A percentile compares a stretch with the other conserved stretches of the same genome.
phyloP scores from a whole-genome alignment of 2,329 filamentous ascomycete genomes.

The Microdochium bolleyi region DNA sequence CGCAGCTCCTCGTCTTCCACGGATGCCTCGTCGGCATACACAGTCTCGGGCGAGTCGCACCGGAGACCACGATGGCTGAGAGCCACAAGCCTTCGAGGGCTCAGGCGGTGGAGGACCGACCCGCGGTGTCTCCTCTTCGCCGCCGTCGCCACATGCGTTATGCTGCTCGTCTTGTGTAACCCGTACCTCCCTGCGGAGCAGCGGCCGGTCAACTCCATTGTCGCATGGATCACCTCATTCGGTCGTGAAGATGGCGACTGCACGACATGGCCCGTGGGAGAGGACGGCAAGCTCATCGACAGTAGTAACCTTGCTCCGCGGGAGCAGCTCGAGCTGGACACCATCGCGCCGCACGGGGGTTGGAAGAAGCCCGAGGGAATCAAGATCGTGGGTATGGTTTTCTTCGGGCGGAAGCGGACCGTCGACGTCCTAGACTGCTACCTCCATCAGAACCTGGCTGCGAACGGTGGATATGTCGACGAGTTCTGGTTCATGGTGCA shows the following conservation, averaged over 20 bases:
- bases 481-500: constrained; percentile 35
- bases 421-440: constrained; percentile 40
- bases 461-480: constrained; percentile 34
- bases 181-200: neutral
- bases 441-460: constrained; percentile 31
- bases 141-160: too few species aligned
- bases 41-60: neutral
- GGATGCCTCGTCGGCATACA: constrained; percentile 10
- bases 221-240: constrained; percentile 3
- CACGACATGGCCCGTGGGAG: constrained; percentile 18
- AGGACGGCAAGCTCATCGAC: constrained; percentile 11
- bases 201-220: neutral
- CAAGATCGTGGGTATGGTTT: constrained; percentile 36
- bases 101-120: too few species aligned
- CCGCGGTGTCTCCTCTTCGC: too few species aligned
- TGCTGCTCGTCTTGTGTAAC: neutral
- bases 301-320: constrained; percentile 3
- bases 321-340: constrained; percentile 9
- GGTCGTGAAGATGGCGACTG: constrained; percentile 10
- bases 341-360: constrained; percentile 15
- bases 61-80: too few species aligned
- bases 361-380: constrained; percentile 19
- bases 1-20: constrained; percentile 11
- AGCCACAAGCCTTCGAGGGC: too few species aligned
- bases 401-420: constrained; percentile 33